Conservation (phyloP, 2,329 filamentous ascomycete species). For the Aspergillus oerlinghausenensis region DNA sequence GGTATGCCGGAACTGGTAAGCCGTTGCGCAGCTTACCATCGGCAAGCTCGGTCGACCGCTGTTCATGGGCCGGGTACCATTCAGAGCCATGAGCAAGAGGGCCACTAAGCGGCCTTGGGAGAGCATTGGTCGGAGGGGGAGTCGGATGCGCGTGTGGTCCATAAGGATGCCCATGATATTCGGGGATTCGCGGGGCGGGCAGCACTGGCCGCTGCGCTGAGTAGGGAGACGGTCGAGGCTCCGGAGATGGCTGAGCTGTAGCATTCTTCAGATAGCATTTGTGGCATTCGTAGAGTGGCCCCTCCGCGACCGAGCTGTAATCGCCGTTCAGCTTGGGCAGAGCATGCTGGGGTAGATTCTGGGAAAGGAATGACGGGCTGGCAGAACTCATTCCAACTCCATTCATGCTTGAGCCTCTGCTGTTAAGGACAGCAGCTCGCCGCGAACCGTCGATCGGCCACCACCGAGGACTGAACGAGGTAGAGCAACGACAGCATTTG, state of each 20-base stretch:
- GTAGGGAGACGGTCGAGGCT: constrained; percentile 33
- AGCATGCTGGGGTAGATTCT: constrained; percentile 21
- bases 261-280: constrained; percentile 58
- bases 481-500: constrained; percentile 39
- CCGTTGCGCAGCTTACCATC: constrained; percentile 30
- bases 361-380: constrained; percentile 24
- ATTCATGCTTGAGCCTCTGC: constrained; percentile 36
- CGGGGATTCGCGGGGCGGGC: constrained; percentile 28
- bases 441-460: constrained; percentile 54
- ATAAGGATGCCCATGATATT: constrained; percentile 28
- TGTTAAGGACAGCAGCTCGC: constrained; percentile 48
- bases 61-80: constrained; percentile 35
- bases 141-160: constrained; percentile 26
- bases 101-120: constrained; percentile 27
- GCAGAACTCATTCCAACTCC: constrained; percentile 24
- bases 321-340: constrained; percentile 28
- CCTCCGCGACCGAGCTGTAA: constrained; percentile 13
- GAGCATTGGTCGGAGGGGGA: constrained; percentile 18
- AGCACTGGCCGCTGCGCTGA: constrained; percentile 31
- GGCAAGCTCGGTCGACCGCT: constrained; percentile 28
- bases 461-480: constrained; percentile 51
- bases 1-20: constrained; percentile 28
- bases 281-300: constrained; percentile 63
- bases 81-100: constrained; percentile 27
- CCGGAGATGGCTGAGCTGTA: constrained; percentile 27